phyloP scores from a whole-genome alignment of 805 yeast genomes.

The Maudiozyma turicensis region DNA sequence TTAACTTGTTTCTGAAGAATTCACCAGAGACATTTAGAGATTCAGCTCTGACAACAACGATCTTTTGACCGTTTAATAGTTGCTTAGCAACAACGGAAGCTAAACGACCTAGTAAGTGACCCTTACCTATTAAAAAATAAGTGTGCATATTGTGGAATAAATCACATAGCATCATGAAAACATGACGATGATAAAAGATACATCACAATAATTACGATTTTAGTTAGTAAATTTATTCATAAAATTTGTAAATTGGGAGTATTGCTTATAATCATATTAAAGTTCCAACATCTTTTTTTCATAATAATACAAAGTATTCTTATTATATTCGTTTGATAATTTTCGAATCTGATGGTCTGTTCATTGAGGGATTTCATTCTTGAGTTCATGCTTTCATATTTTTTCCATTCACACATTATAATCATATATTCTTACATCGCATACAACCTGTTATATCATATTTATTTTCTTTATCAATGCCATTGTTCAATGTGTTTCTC shows the following conservation, averaged over 20 bases:
- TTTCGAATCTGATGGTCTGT: too few species aligned
- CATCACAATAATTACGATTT: too few species aligned
- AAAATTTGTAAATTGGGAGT: too few species aligned
- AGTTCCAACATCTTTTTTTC: too few species aligned
- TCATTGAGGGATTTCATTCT: too few species aligned
- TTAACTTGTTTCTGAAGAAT: constrained; percentile 99
- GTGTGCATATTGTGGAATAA: neutral
- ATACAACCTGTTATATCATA: neutral
- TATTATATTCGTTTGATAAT: too few species aligned
- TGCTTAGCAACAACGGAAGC: constrained; percentile 98
- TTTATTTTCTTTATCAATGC: neutral
- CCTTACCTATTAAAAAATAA: constrained; percentile 53
- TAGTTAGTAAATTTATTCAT: too few species aligned
- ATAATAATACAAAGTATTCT: too few species aligned
- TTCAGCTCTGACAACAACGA: constrained; percentile 96
- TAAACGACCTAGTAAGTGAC: constrained; percentile 99
- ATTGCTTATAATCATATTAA: too few species aligned
- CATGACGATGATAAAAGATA: neutral
- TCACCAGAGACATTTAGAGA: constrained; percentile 98
- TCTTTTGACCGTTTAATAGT: constrained; percentile 94
- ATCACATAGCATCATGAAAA: neutral
- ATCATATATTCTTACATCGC: too few species aligned
- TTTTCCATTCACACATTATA: too few species aligned
- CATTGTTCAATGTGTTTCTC: neutral
- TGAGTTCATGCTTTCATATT: too few species aligned